phyloP scores from a whole-genome alignment of 148 eudicot genomes.

The Fagopyrum homotropicum region DNA sequence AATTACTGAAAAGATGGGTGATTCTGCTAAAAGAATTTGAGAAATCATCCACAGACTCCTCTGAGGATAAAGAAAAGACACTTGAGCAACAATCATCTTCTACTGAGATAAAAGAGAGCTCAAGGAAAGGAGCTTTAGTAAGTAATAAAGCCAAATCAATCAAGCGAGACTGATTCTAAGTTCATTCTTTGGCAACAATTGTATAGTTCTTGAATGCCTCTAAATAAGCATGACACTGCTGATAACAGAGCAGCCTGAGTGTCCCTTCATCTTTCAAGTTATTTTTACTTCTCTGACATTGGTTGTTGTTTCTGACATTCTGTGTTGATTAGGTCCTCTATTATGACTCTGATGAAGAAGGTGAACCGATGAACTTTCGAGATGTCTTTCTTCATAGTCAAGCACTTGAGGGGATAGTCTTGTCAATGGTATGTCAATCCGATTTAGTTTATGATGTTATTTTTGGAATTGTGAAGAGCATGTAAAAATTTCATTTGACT shows the following conservation, averaged over 20 bases:
- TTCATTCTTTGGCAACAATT: background rate
- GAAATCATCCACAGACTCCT: conserved; percentile 36
- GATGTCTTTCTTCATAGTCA: conserved; percentile 94
- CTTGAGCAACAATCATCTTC: conserved; percentile 42
- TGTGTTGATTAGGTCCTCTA: conserved; percentile 54
- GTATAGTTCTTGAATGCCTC: background rate
- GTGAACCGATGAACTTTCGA: conserved; percentile 82
- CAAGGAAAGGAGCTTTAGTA: conserved; percentile 61
- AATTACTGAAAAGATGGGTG: conserved; percentile 76
- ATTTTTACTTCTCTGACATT: conserved; percentile 10
- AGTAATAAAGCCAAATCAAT: conserved; percentile 21
- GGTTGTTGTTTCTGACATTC: conserved; percentile 1
- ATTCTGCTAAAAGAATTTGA: conserved; percentile 64
- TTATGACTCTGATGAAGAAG: conserved; percentile 76
- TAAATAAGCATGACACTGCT: background rate
- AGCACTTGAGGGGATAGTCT: conserved; percentile 92
- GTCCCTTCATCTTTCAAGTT: background rate
- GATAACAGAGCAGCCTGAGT: background rate
- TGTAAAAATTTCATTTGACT: background rate
- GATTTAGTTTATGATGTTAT: background rate
- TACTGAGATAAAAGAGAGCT: conserved; percentile 55
- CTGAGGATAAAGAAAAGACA: conserved; percentile 40
- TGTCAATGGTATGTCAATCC: conserved; percentile 67
- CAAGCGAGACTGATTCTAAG: background rate
- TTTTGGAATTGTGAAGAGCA: background rate